Base-by-base conservation (phyloP, 306 rosid species). In the Fagus sylvatica region DNA sequence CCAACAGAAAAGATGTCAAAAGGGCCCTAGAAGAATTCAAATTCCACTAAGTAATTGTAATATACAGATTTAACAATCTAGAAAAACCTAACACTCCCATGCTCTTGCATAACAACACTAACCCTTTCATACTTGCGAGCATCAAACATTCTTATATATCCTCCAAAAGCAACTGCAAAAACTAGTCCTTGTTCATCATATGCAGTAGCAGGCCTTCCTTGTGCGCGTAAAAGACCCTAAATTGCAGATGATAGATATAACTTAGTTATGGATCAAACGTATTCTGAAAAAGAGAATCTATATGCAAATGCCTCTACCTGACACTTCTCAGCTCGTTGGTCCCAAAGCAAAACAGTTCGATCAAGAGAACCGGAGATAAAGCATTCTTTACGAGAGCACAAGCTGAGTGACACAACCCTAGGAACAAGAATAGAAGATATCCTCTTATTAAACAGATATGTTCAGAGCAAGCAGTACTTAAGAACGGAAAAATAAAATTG, bases 111-210 rank as follows among this genome's bases (percentile, higher is more conserved):
- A 30, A 54, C 34, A 48, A 80, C 66, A 78, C 85, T 28, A 74
- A 93, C 99, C 99, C 86, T 95, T 80, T 95, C 99, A 48, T 86
- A 95, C 70, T 84, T 92, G 79, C 98, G 90, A 71, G 96, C 84
- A 80, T 95, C 99, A 84, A 95, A 93, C 97, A 92, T 89, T 85
- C 98, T 87, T 66, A 95, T 74, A 83, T 76, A 86, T 69, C 97
- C 98, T 74, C 98, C 98, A 85, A 88, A 95, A 73, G 99, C 98
- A 87, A 95, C 69, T 69, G 98, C 89, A 86, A 95, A 93, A 62
- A 95, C 90, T 53, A 88, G 87, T 54, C 99, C 99, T 86, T 91
- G 99, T 78, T 95, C 98, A 74, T 95, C 98, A 41, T 95, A 95
- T 33, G 98, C 86, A 17, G 91, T 82, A 76, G 97, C 96, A 79